Evolutionary conservation across 1,284 basidiomycete genomes (phyloP).

Genomic region (Ceratobasidium sp.): DNA sequence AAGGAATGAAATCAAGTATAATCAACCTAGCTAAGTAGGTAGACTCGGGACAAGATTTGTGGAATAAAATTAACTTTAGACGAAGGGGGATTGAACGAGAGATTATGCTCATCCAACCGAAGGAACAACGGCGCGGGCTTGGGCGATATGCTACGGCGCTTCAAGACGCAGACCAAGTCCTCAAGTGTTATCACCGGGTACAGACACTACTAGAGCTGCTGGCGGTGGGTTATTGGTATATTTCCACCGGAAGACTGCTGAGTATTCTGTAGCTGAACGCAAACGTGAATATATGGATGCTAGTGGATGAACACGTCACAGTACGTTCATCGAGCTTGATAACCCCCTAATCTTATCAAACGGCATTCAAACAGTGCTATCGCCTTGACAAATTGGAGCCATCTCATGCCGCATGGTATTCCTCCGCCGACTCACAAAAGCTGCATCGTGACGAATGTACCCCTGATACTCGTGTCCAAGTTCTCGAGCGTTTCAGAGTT

Average conservation of each 20-base stretch:
- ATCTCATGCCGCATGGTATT: conserved; percentile 22
- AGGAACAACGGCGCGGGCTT: neutral
- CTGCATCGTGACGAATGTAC: conserved; percentile 31
- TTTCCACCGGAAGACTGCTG: neutral
- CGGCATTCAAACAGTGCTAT: neutral
- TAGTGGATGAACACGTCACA: conserved; percentile 21
- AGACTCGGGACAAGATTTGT: neutral
- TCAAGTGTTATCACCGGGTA: conserved; percentile 21
- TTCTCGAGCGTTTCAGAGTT: neutral
- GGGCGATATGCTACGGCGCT: neutral
- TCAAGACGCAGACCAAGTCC: neutral
- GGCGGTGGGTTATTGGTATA: neutral
- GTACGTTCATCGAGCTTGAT: neutral
- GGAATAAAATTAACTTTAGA: neutral
- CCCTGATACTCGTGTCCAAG: conserved; percentile 40
- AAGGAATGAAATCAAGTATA: neutral
- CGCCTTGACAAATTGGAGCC: conserved; percentile 6
- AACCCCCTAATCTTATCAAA: too few species aligned
- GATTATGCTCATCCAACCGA: neutral
- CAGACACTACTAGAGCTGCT: neutral
- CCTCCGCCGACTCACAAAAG: conserved; percentile 4
- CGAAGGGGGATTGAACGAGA: neutral
- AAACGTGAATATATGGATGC: neutral
- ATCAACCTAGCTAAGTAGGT: neutral
- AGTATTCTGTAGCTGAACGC: conserved; percentile 31